Evolutionary conservation across 768 basidiomycete genomes (phyloP), one percentile per base, ranked within the genome.

Genomic region (Suillus subaureus): DNA sequence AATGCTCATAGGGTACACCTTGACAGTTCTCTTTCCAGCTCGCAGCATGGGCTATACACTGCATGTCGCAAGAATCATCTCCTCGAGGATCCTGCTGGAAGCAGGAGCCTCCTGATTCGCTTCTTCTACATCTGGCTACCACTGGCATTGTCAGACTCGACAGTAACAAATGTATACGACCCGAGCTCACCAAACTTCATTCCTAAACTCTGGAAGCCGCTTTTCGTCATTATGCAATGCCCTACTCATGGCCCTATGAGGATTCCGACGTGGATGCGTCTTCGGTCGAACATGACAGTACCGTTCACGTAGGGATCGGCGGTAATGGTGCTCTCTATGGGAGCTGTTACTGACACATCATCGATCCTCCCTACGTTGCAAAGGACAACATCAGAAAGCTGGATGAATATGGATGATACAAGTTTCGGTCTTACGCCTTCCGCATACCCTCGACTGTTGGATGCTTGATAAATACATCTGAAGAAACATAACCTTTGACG

Each of bases 31-130:
- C 67, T 86, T 87, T 0, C 74, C 79, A 1, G 83, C 73, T 26
- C 80, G 79, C n/a, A 79, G 73, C 49, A 86, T 73, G 1, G 83
- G 84, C 63, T 83, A 83, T 72, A 13, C 75, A 31, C 79, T 69
- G 3, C 75, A 72, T 0, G 84, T 76, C 18, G 85, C 70, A 35
- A 85, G 51, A 43, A 87, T 82, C 83, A 86, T 83, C 68, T 87
- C 82, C 67, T 82, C 83, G 72, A 82, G 84, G 15, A 84, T 76
- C n/a, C 79, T 74, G 62, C 80, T 82, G 56, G 79, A 83, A 0
- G 75, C 64, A 0, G 83, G 83, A 0, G 79, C 77, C 1, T 70
- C 69, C 23, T 66, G 70, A 68, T 84, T 85, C 3, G 82, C 83
- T 37, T 82, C 77, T 26, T 82, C 82, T 2, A 83, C 76, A 13